These are phyloP conservation scores for Fusarium sp. DNA, from an alignment of 2,329 filamentous ascomycete genomes.

Conservation along the genomic window DNA sequence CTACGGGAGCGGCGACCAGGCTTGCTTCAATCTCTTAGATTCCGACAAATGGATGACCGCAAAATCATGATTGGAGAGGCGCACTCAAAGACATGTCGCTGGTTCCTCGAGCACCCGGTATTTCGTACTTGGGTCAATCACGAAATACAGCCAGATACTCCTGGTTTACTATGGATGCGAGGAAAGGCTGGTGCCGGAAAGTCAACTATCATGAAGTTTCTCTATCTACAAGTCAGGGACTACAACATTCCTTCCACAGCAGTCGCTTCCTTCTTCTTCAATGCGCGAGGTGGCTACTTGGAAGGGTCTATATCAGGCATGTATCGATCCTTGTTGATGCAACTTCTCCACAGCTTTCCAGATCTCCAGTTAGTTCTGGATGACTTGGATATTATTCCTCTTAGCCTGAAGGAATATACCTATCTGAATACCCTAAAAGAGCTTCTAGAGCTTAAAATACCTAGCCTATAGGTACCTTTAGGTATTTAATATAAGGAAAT, in stretches of 20 bases:
- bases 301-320: conserved; percentile 59
- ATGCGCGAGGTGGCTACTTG: conserved; percentile 55
- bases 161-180: conserved; percentile 57
- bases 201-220: conserved; percentile 58
- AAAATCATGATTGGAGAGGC: conserved; percentile 50
- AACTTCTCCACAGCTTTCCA: conserved; percentile 52
- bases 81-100: conserved; percentile 38
- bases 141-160: background rate
- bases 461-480: too few species aligned
- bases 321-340: conserved; percentile 59
- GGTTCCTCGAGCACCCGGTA: conserved; percentile 16
- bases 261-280: conserved; percentile 60
- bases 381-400: too few species aligned
- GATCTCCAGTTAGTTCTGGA: conserved; percentile 50
- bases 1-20: background rate
- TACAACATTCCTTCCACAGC: background rate
- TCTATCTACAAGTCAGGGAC: conserved; percentile 1
- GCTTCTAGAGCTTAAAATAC: too few species aligned
- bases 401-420: too few species aligned
- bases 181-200: conserved; percentile 59
- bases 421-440: too few species aligned
- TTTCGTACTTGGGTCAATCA: conserved; percentile 26
- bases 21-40: conserved; percentile 47
- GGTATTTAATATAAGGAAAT: too few species aligned
- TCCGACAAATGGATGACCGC: conserved; percentile 52